phyloP scores from a whole-genome alignment of 768 basidiomycete species.

The Kwoniella pini region DNA sequence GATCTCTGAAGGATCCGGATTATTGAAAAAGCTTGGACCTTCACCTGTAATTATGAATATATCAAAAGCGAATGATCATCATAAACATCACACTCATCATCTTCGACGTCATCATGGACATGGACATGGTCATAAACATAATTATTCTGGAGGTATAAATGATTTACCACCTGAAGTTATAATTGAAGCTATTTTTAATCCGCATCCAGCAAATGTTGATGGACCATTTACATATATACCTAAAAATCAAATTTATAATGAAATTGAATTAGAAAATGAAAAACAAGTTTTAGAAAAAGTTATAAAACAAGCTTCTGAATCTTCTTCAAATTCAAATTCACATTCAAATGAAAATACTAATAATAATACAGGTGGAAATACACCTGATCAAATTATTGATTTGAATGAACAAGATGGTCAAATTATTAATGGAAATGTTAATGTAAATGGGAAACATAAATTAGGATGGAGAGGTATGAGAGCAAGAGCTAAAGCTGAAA shows the following conservation, averaged over 20 bases:
- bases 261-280: slow-evolving; percentile 8
- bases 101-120: slow-evolving; percentile 5
- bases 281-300: slow-evolving; percentile 15
- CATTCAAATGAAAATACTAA: neutral
- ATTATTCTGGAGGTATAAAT: slow-evolving; percentile 16
- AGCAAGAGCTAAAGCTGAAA: slow-evolving; percentile 6
- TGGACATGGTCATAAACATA: neutral
- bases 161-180: slow-evolving; percentile 35
- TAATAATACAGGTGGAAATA: neutral
- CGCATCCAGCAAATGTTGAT: slow-evolving; percentile 28
- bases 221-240: slow-evolving; percentile 42
- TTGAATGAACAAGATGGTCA: neutral
- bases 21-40: neutral
- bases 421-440: too few species aligned
- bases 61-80: slow-evolving; percentile 23
- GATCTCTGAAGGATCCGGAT: neutral
- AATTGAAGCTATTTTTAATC: slow-evolving; percentile 48
- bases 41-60: slow-evolving; percentile 12
- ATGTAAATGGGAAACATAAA: slow-evolving; percentile 5
- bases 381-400: neutral
- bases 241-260: slow-evolving; percentile 1
- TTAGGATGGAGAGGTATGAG: slow-evolving; percentile 14
- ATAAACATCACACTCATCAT: slow-evolving; percentile 28
- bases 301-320: slow-evolving; percentile 6
- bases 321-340: neutral